phyloP scores from a whole-genome alignment of 768 basidiomycete species.

The Phylloporus sp. region DNA sequence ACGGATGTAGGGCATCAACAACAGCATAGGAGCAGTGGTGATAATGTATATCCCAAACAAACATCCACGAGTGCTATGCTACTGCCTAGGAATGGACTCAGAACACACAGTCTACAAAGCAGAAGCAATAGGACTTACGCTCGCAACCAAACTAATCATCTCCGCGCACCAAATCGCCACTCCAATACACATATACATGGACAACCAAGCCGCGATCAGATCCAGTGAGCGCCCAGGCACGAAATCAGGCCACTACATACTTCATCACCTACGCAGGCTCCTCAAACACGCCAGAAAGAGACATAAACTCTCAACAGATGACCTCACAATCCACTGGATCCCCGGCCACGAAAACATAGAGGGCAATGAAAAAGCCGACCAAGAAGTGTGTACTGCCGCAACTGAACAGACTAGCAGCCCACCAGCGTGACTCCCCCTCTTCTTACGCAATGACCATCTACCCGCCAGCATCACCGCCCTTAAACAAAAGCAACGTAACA shows the following conservation, averaged over 20 bases:
- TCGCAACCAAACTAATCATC: no score
- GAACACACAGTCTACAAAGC: no score
- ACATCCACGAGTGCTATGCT: no score
- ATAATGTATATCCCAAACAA: no score
- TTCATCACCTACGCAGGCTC: neutral
- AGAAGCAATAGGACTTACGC: no score
- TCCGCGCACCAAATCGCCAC: no score
- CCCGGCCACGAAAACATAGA: neutral
- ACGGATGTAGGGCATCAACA: no score
- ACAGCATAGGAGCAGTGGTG: no score
- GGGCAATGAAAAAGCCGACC: neutral
- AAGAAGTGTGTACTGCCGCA: neutral
- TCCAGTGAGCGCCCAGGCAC: neutral
- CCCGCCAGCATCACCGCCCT: neutral
- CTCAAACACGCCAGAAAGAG: neutral
- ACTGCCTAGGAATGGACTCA: no score
- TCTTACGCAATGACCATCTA: neutral
- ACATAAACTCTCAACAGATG: neutral
- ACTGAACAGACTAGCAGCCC: neutral
- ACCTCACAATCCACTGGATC: neutral
- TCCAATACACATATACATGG: neutral
- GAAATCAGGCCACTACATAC: neutral
- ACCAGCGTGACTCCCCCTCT: neutral
- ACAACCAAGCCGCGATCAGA: neutral
- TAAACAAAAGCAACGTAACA: neutral